Evolutionary conservation across 768 basidiomycete species (phyloP).

Genomic region (Panaeolus papilionaceus): DNA sequence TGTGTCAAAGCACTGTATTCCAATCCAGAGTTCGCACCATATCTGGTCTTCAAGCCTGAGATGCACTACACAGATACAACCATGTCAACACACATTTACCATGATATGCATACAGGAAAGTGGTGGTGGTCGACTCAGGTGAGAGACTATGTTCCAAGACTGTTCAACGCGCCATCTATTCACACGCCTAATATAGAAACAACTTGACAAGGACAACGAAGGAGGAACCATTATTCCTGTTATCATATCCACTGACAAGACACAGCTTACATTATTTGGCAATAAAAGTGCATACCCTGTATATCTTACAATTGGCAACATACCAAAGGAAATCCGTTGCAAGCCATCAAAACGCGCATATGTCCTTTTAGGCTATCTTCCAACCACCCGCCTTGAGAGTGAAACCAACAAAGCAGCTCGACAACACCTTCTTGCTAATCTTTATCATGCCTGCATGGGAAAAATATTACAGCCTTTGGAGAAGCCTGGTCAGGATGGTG

Average conservation of each 20-base stretch:
- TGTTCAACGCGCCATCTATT: background rate
- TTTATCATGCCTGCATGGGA: constrained; percentile 42
- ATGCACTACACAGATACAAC: constrained; percentile 39
- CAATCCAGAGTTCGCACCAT: constrained; percentile 37
- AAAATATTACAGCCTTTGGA: constrained; percentile 31
- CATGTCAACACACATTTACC: constrained; percentile 33
- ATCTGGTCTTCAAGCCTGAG: constrained; percentile 41
- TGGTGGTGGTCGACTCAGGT: constrained; percentile 56
- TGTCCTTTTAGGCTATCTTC: constrained; percentile 47
- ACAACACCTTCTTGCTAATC: constrained; percentile 33
- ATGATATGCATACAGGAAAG: constrained; percentile 50
- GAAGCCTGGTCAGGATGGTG: constrained; percentile 34
- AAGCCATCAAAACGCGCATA: constrained; percentile 39
- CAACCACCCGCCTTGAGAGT: constrained; percentile 39
- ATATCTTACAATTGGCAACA: constrained; percentile 49
- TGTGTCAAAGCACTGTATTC: constrained; percentile 43
- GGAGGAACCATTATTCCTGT: constrained; percentile 39
- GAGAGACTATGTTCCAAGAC: constrained; percentile 19
- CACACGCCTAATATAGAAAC: constrained; percentile 13
- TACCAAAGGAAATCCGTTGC: constrained; percentile 38
- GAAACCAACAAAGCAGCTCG: constrained; percentile 35
- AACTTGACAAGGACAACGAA: constrained; percentile 17
- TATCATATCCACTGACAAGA: constrained; percentile 45
- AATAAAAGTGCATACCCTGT: constrained; percentile 48
- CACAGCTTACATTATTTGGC: constrained; percentile 40